A percentile compares a stretch with the other conserved stretches of the same genome.
Evolutionary conservation across 495 filamentous ascomycete genomes (phyloP).

Genomic region (Podospora australis): DNA sequence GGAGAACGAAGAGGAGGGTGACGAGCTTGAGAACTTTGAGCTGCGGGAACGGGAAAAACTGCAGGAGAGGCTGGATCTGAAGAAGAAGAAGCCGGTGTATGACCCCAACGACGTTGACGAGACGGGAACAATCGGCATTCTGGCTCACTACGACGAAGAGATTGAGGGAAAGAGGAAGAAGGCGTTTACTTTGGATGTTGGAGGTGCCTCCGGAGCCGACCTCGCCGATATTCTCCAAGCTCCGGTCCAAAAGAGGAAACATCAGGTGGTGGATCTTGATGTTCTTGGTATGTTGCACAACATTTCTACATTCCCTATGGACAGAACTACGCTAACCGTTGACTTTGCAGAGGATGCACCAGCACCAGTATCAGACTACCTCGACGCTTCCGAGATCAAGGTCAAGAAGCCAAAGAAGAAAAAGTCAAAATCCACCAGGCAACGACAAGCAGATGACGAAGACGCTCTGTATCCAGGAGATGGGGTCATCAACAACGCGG

Average conservation of each 20-base stretch:
- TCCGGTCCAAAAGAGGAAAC: slow-evolving; percentile 54
- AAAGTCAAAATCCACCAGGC: slow-evolving; percentile 70
- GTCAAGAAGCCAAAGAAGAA: slow-evolving; percentile 92
- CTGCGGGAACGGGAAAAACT: slow-evolving; percentile 72
- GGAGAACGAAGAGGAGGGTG: slow-evolving; percentile 80
- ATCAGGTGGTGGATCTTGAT: slow-evolving; percentile 70
- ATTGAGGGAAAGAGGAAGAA: slow-evolving; percentile 90
- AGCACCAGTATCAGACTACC: slow-evolving; percentile 69
- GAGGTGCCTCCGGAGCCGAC: slow-evolving; percentile 62
- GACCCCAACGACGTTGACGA: slow-evolving; percentile 72
- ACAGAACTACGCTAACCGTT: slow-evolving; percentile 15
- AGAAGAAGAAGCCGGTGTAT: slow-evolving; percentile 89
- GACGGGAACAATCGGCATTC: slow-evolving; percentile 55
- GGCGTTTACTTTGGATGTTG: slow-evolving; percentile 74
- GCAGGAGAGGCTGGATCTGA: slow-evolving; percentile 69
- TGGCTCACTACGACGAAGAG: slow-evolving; percentile 92
- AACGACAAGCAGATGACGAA: slow-evolving; percentile 64
- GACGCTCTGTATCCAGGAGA: slow-evolving; percentile 58
- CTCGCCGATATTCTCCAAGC: slow-evolving; percentile 47
- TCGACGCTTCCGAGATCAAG: slow-evolving; percentile 78
- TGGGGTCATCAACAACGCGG: slow-evolving; percentile 30
- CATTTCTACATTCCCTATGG: not conserved
- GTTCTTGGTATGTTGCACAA: slow-evolving; percentile 41
- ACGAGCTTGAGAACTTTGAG: slow-evolving; percentile 83
- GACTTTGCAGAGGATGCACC: slow-evolving; percentile 48